A percentile compares a stretch with the other conserved stretches of the same genome.
Evolutionary conservation across 2,329 filamentous ascomycete species (phyloP).

Genomic region (Penicillium carneum): DNA sequence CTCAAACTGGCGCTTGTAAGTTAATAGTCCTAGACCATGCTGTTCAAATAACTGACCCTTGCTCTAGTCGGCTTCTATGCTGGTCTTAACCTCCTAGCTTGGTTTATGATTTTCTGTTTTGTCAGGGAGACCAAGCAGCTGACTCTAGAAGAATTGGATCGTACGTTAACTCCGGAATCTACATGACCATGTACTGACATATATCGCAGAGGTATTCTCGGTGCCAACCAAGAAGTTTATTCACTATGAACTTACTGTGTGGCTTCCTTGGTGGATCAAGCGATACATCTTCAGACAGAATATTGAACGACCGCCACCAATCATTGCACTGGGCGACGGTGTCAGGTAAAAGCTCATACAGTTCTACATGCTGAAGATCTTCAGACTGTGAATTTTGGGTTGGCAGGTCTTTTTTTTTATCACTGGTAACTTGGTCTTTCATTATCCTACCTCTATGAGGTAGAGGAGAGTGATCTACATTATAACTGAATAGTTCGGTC

Average conservation of each 20-base stretch:
- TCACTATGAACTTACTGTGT: slow-evolving; percentile 62
- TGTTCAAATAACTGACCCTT: slow-evolving; percentile 33
- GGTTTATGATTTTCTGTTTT: slow-evolving; percentile 69
- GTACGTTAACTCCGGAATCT: slow-evolving; percentile 15
- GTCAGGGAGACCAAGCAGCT: slow-evolving; percentile 62
- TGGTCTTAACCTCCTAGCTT: slow-evolving; percentile 65
- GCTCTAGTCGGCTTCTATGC: slow-evolving; percentile 53
- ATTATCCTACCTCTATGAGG: not conserved
- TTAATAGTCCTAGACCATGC: slow-evolving; percentile 27
- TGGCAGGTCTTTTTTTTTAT: not conserved
- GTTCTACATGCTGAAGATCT: not conserved
- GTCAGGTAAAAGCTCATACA: not conserved
- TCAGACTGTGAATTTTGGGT: not conserved
- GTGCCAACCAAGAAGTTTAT: slow-evolving; percentile 65
- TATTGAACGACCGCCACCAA: slow-evolving; percentile 39
- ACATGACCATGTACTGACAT: slow-evolving; percentile 44
- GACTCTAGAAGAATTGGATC: slow-evolving; percentile 48
- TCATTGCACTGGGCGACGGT: slow-evolving; percentile 33
- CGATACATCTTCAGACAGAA: slow-evolving; percentile 61
- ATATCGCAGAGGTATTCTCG: slow-evolving; percentile 63
- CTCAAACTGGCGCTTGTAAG: slow-evolving; percentile 62
- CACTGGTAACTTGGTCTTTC: not conserved
- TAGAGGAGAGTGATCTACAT: not conserved
- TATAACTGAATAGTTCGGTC: not conserved
- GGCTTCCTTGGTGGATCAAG: slow-evolving; percentile 67